Evolutionary conservation across 176 grass and related monocot genomes (phyloP), one percentile per base, ranked within the genome.

Genomic region (Bolboschoenus planiculmis): DNA sequence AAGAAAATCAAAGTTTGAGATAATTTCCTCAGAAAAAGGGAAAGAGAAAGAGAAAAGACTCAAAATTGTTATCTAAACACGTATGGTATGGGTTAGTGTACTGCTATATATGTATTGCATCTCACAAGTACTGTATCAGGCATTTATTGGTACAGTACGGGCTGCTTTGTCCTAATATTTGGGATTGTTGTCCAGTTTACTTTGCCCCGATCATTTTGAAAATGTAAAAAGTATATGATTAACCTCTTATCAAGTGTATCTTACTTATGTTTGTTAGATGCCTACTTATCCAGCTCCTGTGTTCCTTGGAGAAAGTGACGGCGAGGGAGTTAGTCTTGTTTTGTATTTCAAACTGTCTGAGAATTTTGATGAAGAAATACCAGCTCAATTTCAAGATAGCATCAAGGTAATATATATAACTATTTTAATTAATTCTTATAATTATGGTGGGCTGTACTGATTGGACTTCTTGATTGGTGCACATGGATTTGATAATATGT

Each of bases 251-350:
- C 56, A 76, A 58, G 18, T 79, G 71, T 43, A 44, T 89, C 18
- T 85, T 26, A 64, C 40, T 58, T 74, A 56, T 82, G 79, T 61
- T 78, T 59, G 31, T 42, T 77, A 95, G 96, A 90, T 99, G 81
- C 96, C 96, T 80, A 95, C 93, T 71, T 99, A 99, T 90, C 96
- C 96, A 85, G 86, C 96, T 86, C 87, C 92, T 75, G 84, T 99
- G 86, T 95, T 95, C 78, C 96, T 99, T 62, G 92, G 96, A 63
- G 92, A 95, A 71, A 99, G 89, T 59, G 92, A 99, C 0, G 96
- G 96, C 0, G 91, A 99, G 89, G 92, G 92, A 44, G 75, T 91
- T 29, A 90, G 84, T 84, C 89, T 95, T 33, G 91, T 99, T 33
- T 71, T 95, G 48, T 93, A 99, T 80, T 99, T 99, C 86, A 93